Percentiles rank a stretch among this genome's conserved stretches.
These are phyloP conservation scores for Eimeria sp. DNA, from an alignment of 169 alveolate genomes.

Conservation along the genomic window DNA sequence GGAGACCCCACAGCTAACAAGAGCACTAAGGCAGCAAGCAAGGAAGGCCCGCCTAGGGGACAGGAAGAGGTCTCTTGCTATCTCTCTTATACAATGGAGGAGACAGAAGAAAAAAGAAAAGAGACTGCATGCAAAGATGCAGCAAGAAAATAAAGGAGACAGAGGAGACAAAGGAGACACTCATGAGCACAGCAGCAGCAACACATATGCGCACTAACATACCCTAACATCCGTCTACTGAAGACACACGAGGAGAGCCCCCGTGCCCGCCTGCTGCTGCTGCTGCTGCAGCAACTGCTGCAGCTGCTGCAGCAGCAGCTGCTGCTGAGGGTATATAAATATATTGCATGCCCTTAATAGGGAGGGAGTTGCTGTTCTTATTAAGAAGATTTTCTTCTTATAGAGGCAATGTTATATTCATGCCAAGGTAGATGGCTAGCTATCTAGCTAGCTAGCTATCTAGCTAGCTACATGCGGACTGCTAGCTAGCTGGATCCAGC, in stretches of 20 bases:
- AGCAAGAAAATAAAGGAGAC: background rate
- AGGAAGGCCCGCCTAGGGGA: slow-evolving; percentile 28
- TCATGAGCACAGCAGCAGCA: background rate
- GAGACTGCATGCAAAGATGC: background rate
- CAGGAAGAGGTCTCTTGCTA: background rate
- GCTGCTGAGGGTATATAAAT: background rate
- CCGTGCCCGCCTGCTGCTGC: background rate
- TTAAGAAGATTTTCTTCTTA: too few relatives aligned
- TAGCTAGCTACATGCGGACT: too few relatives aligned
- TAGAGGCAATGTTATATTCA: too few relatives aligned
- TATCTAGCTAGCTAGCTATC: too few relatives aligned
- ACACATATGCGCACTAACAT: background rate
- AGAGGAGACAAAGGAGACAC: background rate
- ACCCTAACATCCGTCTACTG: background rate
- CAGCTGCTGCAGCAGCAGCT: background rate
- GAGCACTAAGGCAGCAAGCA: background rate
- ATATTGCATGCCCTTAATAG: background rate
- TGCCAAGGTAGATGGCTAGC: too few relatives aligned
- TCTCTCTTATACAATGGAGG: slow-evolving; percentile 34
- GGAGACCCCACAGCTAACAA: slow-evolving; percentile 14
- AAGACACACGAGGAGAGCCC: background rate
- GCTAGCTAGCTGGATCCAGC: too few relatives aligned
- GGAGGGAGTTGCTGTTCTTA: too few relatives aligned
- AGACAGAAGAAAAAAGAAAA: background rate
- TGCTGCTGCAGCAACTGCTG: background rate